Base-by-base conservation (phyloP, 371 early-diverging fungal genomes). In the Choanephora cucurbitarum region DNA sequence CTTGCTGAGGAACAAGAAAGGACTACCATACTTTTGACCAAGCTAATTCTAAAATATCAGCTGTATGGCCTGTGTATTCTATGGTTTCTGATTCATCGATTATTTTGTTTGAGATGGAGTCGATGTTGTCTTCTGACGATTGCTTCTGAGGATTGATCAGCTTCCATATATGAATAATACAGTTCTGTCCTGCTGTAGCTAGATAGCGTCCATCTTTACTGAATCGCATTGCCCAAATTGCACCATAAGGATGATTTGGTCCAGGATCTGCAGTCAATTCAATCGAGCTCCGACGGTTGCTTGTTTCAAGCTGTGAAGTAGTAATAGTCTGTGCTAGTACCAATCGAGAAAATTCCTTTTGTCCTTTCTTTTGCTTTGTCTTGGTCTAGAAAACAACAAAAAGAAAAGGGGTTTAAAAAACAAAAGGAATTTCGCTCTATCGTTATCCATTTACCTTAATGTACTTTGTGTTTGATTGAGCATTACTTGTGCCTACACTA, bases 121-220 rank as follows among this genome's bases (percentile, higher is more conserved):
- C 34, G 13, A 37, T 9, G 14, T 48, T 37, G 7, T 44, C 18
- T 17, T 42, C 41, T 34, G 15, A 7, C 7, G 28, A 7, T 28
- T 28, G 28, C 7, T 28, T 28, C 7, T 28, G 28, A 28, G 7
- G 3, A 2, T 22, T 34, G 28, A n/a, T 19, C 37, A 14, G 15
- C 37, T 54, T 64, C 91, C 92, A 95, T 1, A 93, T 70, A 14
- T 84, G 69, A 28, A 95, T 67, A 17, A 86, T 62, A 54, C 81
- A 79, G 69, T 87, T 91, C 54, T 90, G 89, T 1, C 92, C 90
- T 48, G 89, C 92, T 10, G 84, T 75, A 5, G 93, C 95, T 52
- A 95, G 58, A 62, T 85, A 92, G 50, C 67, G 63, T 22, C 94
- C 94, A 68, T 86, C 86, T 31, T 77, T 72, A 59, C 87, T 91